Percentiles rank a stretch among this genome's conserved stretches.
phyloP scores from a whole-genome alignment of 2,329 filamentous ascomycete genomes.

The Talaromyces sp. region DNA sequence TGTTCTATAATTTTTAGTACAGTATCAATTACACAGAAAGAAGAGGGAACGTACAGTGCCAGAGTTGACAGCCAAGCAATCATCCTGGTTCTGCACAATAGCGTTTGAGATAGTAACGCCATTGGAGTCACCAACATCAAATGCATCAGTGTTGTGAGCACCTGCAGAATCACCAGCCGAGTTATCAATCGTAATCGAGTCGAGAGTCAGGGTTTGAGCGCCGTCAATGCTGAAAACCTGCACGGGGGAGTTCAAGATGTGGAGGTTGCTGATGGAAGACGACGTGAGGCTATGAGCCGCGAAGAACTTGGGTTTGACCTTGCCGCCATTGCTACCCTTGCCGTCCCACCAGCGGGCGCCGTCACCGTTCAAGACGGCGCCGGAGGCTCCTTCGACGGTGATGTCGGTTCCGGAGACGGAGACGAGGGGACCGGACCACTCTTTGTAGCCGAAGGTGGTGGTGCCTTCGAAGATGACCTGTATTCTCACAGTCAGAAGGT shows the following conservation, averaged over 20 bases:
- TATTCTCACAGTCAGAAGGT: background rate
- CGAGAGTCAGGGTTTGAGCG: constrained; percentile 51
- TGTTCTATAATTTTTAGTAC: constrained; percentile 30
- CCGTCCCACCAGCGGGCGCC: constrained; percentile 61
- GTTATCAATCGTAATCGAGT: constrained; percentile 56
- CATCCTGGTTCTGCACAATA: constrained; percentile 59
- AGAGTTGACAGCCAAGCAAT: constrained; percentile 59
- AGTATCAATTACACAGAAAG: background rate
- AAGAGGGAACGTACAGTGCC: constrained; percentile 29
- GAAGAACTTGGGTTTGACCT: constrained; percentile 65
- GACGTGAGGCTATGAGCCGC: constrained; percentile 36
- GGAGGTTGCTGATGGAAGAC: constrained; percentile 30
- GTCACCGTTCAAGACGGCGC: constrained; percentile 54
- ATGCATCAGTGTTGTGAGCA: constrained; percentile 58
- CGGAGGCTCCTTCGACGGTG: constrained; percentile 52
- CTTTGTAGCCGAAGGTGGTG: constrained; percentile 64
- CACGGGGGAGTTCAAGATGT: constrained; percentile 34
- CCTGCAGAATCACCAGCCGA: constrained; percentile 49
- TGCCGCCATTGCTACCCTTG: constrained; percentile 58
- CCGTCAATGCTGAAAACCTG: constrained; percentile 35
- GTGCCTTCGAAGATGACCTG: constrained; percentile 61
- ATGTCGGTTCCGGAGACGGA: constrained; percentile 57
- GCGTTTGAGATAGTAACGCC: constrained; percentile 53
- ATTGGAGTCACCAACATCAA: constrained; percentile 52
- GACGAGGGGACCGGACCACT: constrained; percentile 64